Evolutionary conservation across 805 yeast genomes (phyloP).

Genomic region (Candida fluviatilis): DNA sequence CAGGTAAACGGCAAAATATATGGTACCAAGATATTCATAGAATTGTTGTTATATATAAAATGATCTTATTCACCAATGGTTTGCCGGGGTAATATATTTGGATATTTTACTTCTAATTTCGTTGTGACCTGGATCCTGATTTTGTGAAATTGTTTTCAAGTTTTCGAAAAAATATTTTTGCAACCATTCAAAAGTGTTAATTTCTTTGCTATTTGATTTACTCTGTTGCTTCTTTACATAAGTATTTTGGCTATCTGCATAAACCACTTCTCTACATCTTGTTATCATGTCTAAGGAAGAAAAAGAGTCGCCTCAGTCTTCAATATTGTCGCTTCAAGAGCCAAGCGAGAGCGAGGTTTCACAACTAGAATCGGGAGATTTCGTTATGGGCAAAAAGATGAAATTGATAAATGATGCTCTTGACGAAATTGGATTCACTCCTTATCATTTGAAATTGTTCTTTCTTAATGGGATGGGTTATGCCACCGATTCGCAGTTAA

Average conservation of each 20-base stretch:
- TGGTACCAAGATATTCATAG: too few species aligned
- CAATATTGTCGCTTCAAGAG: neutral
- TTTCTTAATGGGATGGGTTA: conserved; percentile 36
- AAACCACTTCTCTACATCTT: neutral
- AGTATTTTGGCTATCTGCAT: neutral
- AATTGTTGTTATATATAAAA: too few species aligned
- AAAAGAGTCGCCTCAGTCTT: neutral
- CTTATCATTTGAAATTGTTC: conserved; percentile 31
- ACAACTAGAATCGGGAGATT: conserved; percentile 24
- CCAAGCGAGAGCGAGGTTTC: conserved; percentile 13
- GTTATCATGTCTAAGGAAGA: neutral
- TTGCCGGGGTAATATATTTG: too few species aligned
- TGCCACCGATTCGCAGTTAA: conserved; percentile 29
- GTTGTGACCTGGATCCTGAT: too few species aligned
- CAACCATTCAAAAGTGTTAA: too few species aligned
- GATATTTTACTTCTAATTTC: too few species aligned
- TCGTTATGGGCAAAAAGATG: conserved; percentile 36
- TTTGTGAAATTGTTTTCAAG: too few species aligned
- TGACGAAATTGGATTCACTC: conserved; percentile 51
- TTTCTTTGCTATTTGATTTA: too few species aligned
- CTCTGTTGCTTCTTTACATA: neutral
- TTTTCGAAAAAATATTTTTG: too few species aligned
- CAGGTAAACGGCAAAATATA: too few species aligned
- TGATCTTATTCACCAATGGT: too few species aligned
- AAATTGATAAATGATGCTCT: conserved; percentile 48